Percentiles rank a stretch among this genome's conserved stretches.
Conservation (phyloP, 2,329 filamentous ascomycete species). For the Lasiodiplodia gonubiensis region DNA sequence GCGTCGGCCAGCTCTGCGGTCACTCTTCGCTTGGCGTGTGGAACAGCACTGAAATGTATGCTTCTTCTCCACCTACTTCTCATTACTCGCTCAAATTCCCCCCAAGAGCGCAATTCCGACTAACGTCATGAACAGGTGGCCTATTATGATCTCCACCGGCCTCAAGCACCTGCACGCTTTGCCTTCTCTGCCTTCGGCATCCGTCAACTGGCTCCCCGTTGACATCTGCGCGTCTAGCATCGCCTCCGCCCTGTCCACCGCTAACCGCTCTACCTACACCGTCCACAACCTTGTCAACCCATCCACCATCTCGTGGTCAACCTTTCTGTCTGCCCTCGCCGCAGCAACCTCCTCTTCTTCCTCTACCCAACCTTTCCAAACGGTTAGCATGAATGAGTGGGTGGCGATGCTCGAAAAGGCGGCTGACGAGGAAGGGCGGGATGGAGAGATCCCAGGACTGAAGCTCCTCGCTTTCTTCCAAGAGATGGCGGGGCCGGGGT, state of each 20-base stretch:
- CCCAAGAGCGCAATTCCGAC: not conserved
- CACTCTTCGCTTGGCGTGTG: conserved; percentile 26
- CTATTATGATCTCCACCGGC: conserved; percentile 30
- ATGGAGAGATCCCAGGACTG: conserved; percentile 20
- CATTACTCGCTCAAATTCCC: not conserved
- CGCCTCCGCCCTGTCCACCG: not conserved
- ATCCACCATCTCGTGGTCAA: conserved; percentile 13
- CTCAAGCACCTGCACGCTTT: conserved; percentile 27
- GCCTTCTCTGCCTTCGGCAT: conserved; percentile 17
- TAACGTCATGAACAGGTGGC: conserved; percentile 11
- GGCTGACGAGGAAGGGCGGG: not conserved
- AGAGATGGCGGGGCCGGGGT: conserved; percentile 10
- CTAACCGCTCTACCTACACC: not conserved
- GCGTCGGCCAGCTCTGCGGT: conserved; percentile 31
- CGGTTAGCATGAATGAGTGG: conserved; percentile 28
- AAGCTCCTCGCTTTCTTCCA: conserved; percentile 31
- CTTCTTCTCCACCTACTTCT: too few species aligned
- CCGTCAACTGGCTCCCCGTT: conserved; percentile 30
- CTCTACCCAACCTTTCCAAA: not conserved
- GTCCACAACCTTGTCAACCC: conserved; percentile 31
- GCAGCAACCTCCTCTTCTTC: not conserved
- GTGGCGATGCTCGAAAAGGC: conserved; percentile 16
- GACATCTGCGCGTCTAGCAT: conserved; percentile 28
- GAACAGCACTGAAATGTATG: conserved; percentile 30
- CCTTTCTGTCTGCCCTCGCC: conserved; percentile 24